These are phyloP conservation scores for Striga asiatica DNA, from an alignment of 257 asterid species.

Conservation along the genomic window DNA sequence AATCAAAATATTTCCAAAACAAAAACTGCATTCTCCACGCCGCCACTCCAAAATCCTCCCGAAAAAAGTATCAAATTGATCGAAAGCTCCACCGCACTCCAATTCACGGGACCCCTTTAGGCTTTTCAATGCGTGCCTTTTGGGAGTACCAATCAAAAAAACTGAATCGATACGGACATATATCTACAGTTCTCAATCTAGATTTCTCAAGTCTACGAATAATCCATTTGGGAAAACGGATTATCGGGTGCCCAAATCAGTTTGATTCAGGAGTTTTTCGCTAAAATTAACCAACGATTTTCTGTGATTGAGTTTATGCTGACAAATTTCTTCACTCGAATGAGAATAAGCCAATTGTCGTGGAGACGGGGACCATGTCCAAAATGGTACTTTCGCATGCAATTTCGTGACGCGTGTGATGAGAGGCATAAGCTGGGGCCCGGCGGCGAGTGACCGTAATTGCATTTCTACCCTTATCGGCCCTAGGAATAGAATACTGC, in stretches of 20 bases:
- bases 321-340: background rate
- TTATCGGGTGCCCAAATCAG: constrained; percentile 7
- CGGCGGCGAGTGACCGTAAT: too few species aligned
- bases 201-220: background rate
- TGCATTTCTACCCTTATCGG: too few species aligned
- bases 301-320: constrained; percentile 10
- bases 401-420: too few species aligned
- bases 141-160: constrained; percentile 7
- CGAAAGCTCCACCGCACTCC: constrained; percentile 12
- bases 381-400: constrained; percentile 7
- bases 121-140: constrained; percentile 19
- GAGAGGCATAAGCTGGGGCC: too few species aligned
- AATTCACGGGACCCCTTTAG: constrained; percentile 17
- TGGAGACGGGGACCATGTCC: constrained; percentile 20
- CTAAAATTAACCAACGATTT: constrained; percentile 13
- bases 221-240: constrained; percentile 8
- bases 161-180: background rate
- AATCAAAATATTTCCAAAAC: constrained; percentile 15
- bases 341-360: background rate
- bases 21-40: constrained; percentile 15
- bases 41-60: constrained; percentile 21
- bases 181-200: background rate
- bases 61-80: background rate
- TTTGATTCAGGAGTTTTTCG: constrained; percentile 12
- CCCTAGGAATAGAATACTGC: too few species aligned